Conservation (phyloP, 73 alveolate genomes). For the Stentor roeselii region DNA sequence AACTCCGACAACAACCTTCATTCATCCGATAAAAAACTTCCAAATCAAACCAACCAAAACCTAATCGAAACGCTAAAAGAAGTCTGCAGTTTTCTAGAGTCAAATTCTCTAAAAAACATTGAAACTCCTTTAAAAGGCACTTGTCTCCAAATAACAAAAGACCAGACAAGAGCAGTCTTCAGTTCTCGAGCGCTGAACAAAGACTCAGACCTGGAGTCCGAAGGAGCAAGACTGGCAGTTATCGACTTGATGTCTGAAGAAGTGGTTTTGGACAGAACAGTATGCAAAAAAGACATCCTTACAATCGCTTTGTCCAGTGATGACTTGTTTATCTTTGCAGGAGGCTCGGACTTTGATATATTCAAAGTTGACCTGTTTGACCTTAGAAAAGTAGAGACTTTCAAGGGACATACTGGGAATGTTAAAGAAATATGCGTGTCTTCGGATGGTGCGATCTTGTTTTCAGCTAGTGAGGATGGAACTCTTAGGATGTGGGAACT, state of each 20-base stretch:
- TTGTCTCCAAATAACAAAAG: not conserved
- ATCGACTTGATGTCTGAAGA: not conserved
- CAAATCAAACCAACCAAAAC: no score
- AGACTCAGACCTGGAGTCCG: not conserved
- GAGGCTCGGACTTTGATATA: not conserved
- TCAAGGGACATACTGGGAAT: not conserved
- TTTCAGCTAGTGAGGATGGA: not conserved
- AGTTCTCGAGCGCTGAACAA: not conserved
- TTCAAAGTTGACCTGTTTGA: not conserved
- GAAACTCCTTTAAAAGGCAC: not conserved
- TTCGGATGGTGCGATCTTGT: not conserved
- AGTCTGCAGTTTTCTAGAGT: not conserved
- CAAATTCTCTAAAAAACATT: not conserved
- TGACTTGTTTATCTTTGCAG: not conserved
- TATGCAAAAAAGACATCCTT: not conserved
- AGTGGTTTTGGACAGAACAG: not conserved
- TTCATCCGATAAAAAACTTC: no score
- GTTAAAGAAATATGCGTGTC: not conserved
- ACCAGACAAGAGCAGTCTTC: not conserved
- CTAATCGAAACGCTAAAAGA: no score
- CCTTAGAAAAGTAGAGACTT: not conserved
- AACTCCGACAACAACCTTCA: no score
- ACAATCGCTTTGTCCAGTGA: not conserved
- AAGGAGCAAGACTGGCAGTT: not conserved
- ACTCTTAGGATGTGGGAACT: not conserved